A percentile compares a stretch with the other conserved stretches of the same genome.
Conservation (phyloP, 345 rosid genomes). For the Streptanthus diversifolius region DNA sequence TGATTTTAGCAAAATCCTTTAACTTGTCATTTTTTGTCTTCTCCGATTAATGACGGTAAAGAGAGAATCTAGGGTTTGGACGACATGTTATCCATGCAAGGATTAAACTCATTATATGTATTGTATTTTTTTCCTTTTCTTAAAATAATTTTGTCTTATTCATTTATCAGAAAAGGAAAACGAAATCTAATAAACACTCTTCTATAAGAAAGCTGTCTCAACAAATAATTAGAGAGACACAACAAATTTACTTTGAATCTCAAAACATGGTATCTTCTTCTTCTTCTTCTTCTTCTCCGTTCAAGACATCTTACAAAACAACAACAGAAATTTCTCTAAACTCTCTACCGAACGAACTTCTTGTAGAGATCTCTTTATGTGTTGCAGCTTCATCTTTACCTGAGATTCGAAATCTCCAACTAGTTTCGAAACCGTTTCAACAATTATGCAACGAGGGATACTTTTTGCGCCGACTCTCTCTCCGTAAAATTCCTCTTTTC, state of each 20-base stretch:
- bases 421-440: slow-evolving; percentile 9
- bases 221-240: not conserved
- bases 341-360: slow-evolving; percentile 10
- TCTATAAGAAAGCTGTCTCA: too few species aligned
- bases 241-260: not conserved
- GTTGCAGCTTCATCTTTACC: not conserved
- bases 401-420: not conserved
- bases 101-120: not conserved
- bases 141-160: too few species aligned
- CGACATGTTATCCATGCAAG: too few species aligned
- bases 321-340: not conserved
- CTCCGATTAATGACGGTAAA: too few species aligned
- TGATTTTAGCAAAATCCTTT: too few species aligned
- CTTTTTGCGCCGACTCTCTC: not conserved
- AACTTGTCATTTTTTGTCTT: too few species aligned
- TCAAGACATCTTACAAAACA: not conserved
- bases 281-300: not conserved
- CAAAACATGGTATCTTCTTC: not conserved
- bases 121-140: too few species aligned
- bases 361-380: not conserved
- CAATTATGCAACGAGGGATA: not conserved
- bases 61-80: too few species aligned
- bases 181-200: too few species aligned
- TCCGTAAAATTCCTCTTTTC: not conserved
- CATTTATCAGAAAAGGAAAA: too few species aligned